A percentile compares a stretch with the other conserved stretches of the same genome.
These are phyloP conservation scores for Termitomyces sp. DNA, from an alignment of 768 basidiomycete species.

Conservation along the genomic window DNA sequence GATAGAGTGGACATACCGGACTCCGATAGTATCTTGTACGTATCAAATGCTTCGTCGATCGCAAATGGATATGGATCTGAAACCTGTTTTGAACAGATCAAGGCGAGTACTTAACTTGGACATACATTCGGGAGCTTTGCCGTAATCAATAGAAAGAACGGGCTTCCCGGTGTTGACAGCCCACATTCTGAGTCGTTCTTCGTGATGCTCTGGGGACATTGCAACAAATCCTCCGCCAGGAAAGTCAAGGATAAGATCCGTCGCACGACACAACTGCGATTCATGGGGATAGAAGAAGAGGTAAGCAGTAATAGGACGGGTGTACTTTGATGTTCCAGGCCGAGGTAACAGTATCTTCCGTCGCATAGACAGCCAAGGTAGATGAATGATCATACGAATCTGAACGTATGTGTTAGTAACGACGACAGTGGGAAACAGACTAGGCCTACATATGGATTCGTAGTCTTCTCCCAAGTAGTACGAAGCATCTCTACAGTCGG, in stretches of 20 bases:
- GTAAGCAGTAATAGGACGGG: slow-evolving; percentile 77
- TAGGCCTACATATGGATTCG: slow-evolving; percentile 77
- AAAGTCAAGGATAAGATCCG: slow-evolving; percentile 85
- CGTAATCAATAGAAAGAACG: slow-evolving; percentile 86
- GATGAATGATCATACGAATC: slow-evolving; percentile 62
- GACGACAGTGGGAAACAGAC: neutral
- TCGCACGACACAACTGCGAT: slow-evolving; percentile 54
- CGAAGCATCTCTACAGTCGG: slow-evolving; percentile 97
- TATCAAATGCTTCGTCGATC: slow-evolving; percentile 91
- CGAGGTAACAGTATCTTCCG: slow-evolving; percentile 81
- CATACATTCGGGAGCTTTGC: slow-evolving; percentile 94
- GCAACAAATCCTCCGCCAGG: slow-evolving; percentile 97
- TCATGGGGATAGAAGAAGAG: slow-evolving; percentile 77
- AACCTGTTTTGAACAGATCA: neutral
- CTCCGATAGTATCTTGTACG: slow-evolving; percentile 76
- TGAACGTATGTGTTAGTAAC: slow-evolving; percentile 3
- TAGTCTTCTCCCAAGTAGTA: slow-evolving; percentile 94
- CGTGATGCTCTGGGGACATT: slow-evolving; percentile 95
- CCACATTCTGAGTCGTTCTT: slow-evolving; percentile 89
- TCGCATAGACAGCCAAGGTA: slow-evolving; percentile 58
- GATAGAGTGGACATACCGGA: slow-evolving; percentile 36
- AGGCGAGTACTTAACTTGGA: neutral
- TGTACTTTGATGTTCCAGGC: slow-evolving; percentile 68
- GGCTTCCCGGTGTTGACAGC: slow-evolving; percentile 72
- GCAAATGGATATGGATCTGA: slow-evolving; percentile 96